Percentiles rank a stretch among this genome's conserved stretches.
Conservation (phyloP, 2,329 filamentous ascomycete genomes). For the Fusarium veterinarium region DNA sequence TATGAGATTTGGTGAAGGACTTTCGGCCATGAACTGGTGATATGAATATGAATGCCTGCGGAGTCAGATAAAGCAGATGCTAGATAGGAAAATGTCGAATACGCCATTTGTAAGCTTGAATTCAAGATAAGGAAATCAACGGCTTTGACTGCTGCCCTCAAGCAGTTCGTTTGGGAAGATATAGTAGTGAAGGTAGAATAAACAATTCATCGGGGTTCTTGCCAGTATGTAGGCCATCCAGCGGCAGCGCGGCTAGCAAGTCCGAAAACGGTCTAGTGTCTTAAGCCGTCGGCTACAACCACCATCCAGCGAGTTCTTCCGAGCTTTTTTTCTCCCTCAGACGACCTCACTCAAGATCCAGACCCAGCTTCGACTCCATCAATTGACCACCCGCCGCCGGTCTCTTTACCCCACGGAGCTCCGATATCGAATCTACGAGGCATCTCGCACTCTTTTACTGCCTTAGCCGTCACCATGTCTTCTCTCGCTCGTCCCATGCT, state of each 20-base stretch:
- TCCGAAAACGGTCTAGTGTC: slow-evolving; percentile 49
- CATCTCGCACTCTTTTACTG: slow-evolving; percentile 32
- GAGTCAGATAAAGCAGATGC: neutral
- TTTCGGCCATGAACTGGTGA: neutral
- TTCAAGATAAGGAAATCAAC: neutral
- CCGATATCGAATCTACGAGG: slow-evolving; percentile 43
- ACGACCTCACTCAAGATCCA: slow-evolving; percentile 46
- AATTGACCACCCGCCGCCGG: slow-evolving; percentile 51
- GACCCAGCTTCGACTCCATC: slow-evolving; percentile 47
- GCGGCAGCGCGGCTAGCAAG: slow-evolving; percentile 17
- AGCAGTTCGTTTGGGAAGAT: neutral
- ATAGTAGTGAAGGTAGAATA: neutral
- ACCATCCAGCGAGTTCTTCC: slow-evolving; percentile 56
- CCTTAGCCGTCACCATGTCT: slow-evolving; percentile 48
- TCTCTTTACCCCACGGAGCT: slow-evolving; percentile 43
- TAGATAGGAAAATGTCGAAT: neutral
- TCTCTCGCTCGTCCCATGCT: slow-evolving; percentile 57
- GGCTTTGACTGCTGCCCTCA: neutral
- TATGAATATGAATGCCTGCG: neutral
- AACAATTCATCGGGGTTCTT: slow-evolving; percentile 18
- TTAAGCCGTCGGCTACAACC: slow-evolving; percentile 40
- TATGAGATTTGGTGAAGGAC: slow-evolving; percentile 12
- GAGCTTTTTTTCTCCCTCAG: slow-evolving; percentile 61
- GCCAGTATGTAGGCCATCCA: slow-evolving; percentile 26
- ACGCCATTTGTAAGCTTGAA: neutral